These are phyloP conservation scores for Purpureocillium lavendulum DNA, from an alignment of 2,329 filamentous ascomycete species.

Conservation along the genomic window DNA sequence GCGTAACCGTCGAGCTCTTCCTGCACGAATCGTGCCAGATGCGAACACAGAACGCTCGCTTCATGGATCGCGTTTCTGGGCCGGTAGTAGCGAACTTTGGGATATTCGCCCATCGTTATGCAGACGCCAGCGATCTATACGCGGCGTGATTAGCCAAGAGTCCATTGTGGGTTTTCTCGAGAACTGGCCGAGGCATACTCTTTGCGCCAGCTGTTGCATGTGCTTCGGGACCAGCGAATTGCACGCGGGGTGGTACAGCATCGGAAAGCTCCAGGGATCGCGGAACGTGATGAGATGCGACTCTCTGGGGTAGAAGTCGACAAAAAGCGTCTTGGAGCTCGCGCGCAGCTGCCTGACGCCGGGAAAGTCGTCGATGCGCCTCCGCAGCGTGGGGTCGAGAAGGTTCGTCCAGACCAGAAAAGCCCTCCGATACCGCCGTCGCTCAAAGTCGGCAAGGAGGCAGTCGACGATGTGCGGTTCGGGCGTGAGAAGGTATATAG, in stretches of 20 bases:
- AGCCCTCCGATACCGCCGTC: constrained; percentile 67
- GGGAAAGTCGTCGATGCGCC: constrained; percentile 65
- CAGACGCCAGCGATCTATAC: constrained; percentile 54
- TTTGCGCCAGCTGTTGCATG: constrained; percentile 78
- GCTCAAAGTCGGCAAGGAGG: constrained; percentile 84
- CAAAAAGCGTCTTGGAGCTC: constrained; percentile 73
- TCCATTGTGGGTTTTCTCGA: not conserved
- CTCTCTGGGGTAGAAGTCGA: constrained; percentile 87
- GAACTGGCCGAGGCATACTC: constrained; percentile 42
- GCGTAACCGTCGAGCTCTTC: constrained; percentile 86
- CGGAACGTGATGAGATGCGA: constrained; percentile 85
- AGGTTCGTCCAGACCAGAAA: constrained; percentile 81
- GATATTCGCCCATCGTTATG: constrained; percentile 87
- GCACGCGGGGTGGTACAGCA: constrained; percentile 84
- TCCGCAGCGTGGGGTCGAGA: constrained; percentile 60
- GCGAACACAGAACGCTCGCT: constrained; percentile 76
- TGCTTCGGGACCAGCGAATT: constrained; percentile 76
- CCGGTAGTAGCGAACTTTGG: constrained; percentile 83
- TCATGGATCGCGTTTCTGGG: constrained; percentile 71
- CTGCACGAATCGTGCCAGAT: constrained; percentile 85
- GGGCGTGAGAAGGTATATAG: constrained; percentile 84
- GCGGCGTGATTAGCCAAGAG: not conserved
- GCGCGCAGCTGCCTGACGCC: constrained; percentile 65
- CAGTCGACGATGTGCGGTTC: constrained; percentile 86
- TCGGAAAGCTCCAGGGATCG: constrained; percentile 92